These are phyloP conservation scores for Triticum aestivum DNA, from an alignment of 176 grass and related monocot genomes.

Conservation along the genomic window DNA sequence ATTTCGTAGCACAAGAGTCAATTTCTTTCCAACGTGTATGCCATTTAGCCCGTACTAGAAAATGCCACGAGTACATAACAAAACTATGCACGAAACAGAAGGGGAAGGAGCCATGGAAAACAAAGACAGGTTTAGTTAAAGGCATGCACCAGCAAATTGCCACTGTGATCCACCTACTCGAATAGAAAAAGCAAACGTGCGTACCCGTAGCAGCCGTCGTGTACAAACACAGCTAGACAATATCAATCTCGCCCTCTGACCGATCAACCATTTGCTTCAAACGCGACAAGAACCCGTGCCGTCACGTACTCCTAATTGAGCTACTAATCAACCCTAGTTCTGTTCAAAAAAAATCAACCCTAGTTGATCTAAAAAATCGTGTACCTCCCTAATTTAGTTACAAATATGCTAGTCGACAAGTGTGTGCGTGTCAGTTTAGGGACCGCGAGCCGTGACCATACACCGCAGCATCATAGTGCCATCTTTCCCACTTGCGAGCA, in stretches of 20 bases:
- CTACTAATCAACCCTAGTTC: neutral
- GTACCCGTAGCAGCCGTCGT: neutral
- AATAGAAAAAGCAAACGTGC: conserved; percentile 41
- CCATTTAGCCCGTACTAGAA: neutral
- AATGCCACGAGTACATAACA: neutral
- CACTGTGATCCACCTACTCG: conserved; percentile 8
- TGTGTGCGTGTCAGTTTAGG: too few species aligned
- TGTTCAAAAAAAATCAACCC: too few species aligned
- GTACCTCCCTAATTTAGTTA: too few species aligned
- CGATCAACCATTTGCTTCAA: neutral
- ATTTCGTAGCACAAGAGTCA: neutral
- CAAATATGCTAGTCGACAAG: too few species aligned
- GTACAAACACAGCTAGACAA: neutral
- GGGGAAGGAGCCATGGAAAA: neutral
- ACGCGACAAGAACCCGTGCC: neutral
- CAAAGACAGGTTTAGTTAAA: neutral
- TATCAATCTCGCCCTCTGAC: neutral
- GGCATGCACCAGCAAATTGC: neutral
- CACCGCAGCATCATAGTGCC: too few species aligned
- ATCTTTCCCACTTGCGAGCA: too few species aligned
- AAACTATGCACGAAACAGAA: too few species aligned
- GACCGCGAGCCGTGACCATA: too few species aligned
- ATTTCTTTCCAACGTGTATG: neutral
- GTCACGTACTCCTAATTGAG: neutral
- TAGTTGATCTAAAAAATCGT: neutral